A percentile compares a stretch with the other conserved stretches of the same genome.
phyloP scores from a whole-genome alignment of 129 eudicot genomes.

The Kitagawia praeruptora region DNA sequence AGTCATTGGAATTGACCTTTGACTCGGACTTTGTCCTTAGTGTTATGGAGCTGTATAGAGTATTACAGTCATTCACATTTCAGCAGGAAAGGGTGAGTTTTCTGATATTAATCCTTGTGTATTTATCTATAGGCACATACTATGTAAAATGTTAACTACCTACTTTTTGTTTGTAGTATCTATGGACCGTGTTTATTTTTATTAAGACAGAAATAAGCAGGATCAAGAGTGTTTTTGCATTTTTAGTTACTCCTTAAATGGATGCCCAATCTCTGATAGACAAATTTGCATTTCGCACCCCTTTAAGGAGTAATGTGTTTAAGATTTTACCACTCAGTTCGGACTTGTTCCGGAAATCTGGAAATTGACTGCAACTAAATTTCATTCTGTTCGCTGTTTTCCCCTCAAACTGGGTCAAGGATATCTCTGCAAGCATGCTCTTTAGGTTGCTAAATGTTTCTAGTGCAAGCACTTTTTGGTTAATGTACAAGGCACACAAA shows the following conservation, averaged over 20 bases:
- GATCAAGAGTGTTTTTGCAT: too few relatives aligned
- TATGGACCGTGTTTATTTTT: background rate
- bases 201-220: background rate
- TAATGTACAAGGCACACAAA: background rate
- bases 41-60: slow-evolving; percentile 41
- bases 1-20: slow-evolving; percentile 53
- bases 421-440: background rate
- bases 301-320: background rate
- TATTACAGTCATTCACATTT: slow-evolving; percentile 33
- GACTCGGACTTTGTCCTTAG: slow-evolving; percentile 43
- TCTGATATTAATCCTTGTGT: background rate
- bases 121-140: background rate
- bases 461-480: background rate
- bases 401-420: background rate
- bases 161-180: background rate
- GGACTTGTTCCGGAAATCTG: background rate
- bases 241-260: background rate
- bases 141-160: background rate
- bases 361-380: background rate
- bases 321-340: background rate
- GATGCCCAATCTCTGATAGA: background rate
- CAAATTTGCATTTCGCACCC: background rate
- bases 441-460: background rate
- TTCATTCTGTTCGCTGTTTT: background rate
- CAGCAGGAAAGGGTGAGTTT: slow-evolving; percentile 58